phyloP scores from a whole-genome alignment of 331 rosid species.

The Stylosanthes scabra region DNA sequence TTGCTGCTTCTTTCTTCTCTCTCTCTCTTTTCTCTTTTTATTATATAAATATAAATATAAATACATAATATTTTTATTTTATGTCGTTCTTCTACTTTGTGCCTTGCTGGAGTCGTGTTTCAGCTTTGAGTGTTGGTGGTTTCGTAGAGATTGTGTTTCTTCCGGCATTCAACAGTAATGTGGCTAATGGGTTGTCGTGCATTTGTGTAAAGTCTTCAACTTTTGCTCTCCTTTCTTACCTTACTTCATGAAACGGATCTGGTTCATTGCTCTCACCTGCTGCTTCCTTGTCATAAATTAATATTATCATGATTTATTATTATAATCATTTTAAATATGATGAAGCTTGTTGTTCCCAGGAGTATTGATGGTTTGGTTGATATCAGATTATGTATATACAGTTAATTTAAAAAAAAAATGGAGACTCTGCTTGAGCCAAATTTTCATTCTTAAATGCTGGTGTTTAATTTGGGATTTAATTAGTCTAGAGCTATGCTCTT shows the following conservation, averaged over 20 bases:
- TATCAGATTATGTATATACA: not conserved
- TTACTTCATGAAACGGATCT: conserved; percentile 63
- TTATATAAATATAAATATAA: conserved; percentile 1
- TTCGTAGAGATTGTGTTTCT: conserved; percentile 40
- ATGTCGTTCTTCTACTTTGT: conserved; percentile 19
- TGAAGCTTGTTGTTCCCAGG: conserved; percentile 8
- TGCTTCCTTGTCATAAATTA: conserved; percentile 2
- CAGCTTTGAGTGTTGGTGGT: conserved; percentile 41
- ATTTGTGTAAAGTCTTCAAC: conserved; percentile 45
- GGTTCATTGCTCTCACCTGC: conserved; percentile 42
- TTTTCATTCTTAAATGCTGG: conserved; percentile 25
- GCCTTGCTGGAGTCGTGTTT: conserved; percentile 2
- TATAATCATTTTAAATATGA: not conserved
- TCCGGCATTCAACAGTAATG: conserved; percentile 49
- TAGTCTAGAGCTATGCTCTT: not conserved
- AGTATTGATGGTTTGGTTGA: conserved; percentile 33
- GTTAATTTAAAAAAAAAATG: not conserved
- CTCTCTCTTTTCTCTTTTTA: not conserved
- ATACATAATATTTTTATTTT: conserved; percentile 22
- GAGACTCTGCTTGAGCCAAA: conserved; percentile 21
- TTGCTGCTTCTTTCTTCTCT: conserved; percentile 17
- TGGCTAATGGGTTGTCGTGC: conserved; percentile 51
- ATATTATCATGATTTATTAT: conserved; percentile 29
- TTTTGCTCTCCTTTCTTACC: conserved; percentile 43
- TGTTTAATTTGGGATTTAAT: conserved; percentile 40